These are phyloP conservation scores for Trichoderma lentiforme DNA, from an alignment of 2,329 filamentous ascomycete genomes.

Conservation along the genomic window DNA sequence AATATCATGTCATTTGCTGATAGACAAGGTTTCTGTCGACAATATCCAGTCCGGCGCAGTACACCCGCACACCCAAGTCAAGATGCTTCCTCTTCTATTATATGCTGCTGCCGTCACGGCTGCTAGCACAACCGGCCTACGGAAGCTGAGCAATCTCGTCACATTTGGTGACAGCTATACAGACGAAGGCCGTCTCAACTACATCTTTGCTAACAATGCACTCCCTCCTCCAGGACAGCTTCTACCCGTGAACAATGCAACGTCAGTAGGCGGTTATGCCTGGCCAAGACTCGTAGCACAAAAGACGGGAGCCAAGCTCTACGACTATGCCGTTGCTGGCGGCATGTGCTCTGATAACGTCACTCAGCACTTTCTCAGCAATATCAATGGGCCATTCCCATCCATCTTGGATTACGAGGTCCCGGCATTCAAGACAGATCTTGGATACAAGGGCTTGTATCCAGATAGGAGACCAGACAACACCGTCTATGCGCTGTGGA, in stretches of 20 bases:
- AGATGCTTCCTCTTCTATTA: constrained; percentile 2
- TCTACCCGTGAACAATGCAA: constrained; percentile 46
- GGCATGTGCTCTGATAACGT: constrained; percentile 70
- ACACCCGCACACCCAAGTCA: not conserved
- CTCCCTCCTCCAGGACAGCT: constrained; percentile 59
- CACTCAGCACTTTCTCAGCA: constrained; percentile 24
- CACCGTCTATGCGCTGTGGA: constrained; percentile 74
- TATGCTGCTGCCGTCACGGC: not conserved
- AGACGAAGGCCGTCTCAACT: constrained; percentile 64
- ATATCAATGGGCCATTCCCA: constrained; percentile 49
- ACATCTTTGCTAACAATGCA: constrained; percentile 59
- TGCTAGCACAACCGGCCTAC: not conserved
- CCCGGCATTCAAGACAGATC: constrained; percentile 53
- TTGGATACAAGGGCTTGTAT: constrained; percentile 37
- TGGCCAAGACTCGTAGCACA: constrained; percentile 68
- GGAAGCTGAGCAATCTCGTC: constrained; percentile 50
- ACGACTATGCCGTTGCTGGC: constrained; percentile 70
- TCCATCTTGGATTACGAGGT: constrained; percentile 61
- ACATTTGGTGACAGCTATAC: constrained; percentile 76
- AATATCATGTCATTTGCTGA: not conserved
- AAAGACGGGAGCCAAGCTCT: constrained; percentile 53
- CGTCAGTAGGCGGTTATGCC: constrained; percentile 61
- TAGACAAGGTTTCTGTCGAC: not conserved
- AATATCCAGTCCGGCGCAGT: not conserved
- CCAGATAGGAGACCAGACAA: constrained; percentile 47